Evolutionary conservation across 2,329 filamentous ascomycete genomes (phyloP), one percentile per base, ranked within the genome.

Genomic region (Phyllosticta citrichinensis): DNA sequence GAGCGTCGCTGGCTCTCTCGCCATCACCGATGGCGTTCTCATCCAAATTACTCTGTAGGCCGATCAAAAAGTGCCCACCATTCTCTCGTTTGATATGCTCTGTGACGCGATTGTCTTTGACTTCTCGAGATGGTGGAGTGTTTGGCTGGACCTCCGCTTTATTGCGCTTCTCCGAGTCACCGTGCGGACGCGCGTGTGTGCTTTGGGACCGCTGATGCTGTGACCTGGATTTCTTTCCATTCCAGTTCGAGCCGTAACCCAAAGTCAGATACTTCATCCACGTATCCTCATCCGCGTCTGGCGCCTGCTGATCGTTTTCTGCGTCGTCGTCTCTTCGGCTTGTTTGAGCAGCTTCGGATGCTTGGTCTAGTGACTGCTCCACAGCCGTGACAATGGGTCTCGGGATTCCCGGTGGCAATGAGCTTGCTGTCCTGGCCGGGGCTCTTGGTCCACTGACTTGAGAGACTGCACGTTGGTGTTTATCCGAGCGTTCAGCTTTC

Each of bases 41-140:
- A 52, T 83, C 79, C 33, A 88, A 79, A 40, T 86, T 80, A 6
- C 87, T 87, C 64, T 82, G 80, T 5, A 91, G 78, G 0, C 88
- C 88, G 61, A 92, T 82, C 22, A 91, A 75, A 67, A 85, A 92
- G 64, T 81, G 79, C 0, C 80, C 81, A n/a, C 69, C 66, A 61
- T 77, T 77, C 63, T 80, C 78, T 17, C 68, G 69, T 12, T 63
- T 69, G 30, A 75, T 73, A 58, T 79, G 77, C 1, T 64, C 64
- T 67, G 85, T 89, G 57, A 89, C 77, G 67, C 85, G 87, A 64
- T 80, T 82, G 68, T 86, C 80, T 8, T n/a, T n/a, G 17, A 47
- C 6, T n/a, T 47, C 40, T 17, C 14, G 17, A 6, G 40, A 8
- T 3, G 40, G 40, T n/a, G 40, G 40, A n/a, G 40, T 47, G 40